Evolutionary conservation across 352 stramenopile species (phyloP), one percentile per base, ranked within the genome.

Genomic region (Pythium monospermum): DNA sequence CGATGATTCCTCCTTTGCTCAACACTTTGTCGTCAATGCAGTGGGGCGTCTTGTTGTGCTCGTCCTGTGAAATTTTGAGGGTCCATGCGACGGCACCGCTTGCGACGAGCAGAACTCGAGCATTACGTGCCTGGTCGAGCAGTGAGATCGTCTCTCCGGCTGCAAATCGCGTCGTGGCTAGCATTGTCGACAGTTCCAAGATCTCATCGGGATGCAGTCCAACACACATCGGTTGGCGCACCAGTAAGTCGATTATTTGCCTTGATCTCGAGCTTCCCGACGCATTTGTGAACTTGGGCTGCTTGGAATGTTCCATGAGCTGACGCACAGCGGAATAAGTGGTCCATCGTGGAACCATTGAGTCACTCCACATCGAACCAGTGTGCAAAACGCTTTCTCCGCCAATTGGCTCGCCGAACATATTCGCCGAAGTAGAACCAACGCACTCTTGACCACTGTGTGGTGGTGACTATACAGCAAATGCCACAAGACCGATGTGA

Each of bases 211-310:
- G 26, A 33, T 6, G 22, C 16, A 55, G n/a, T 13, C 19, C 30
- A 3, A 28, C 23, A 38, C 48, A 55, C 4, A 55, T 55, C 3
- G 48, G 26, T 40, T 55, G 48, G 6, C 48, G 39, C 36, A 13
- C 15, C 8, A 55, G 28, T 8, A 47, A 19, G 23, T 55, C 38
- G 4, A 42, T 11, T 15, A 55, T 47, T 48, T 39, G 25, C 6
- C 36, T 21, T 40, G 48, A 32, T 55, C 48, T 26, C 47, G 47
- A 16, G 30, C 35, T 26, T 21, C 22, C 6, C n/a, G 25, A 21
- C 15, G 21, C 18, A 27, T 38, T 21, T 55, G 26, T 2, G 22
- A 10, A 10, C 4, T 25, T 8, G 30, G 18, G 4, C 38, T 28
- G 3, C 3, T 21, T 4, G 26, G 22, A 26, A 38, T 6, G 19